Percentiles rank a stretch among this genome's conserved stretches.
phyloP scores from a whole-genome alignment of 805 yeast genomes.

The Starmerella khaoyaiensis region DNA sequence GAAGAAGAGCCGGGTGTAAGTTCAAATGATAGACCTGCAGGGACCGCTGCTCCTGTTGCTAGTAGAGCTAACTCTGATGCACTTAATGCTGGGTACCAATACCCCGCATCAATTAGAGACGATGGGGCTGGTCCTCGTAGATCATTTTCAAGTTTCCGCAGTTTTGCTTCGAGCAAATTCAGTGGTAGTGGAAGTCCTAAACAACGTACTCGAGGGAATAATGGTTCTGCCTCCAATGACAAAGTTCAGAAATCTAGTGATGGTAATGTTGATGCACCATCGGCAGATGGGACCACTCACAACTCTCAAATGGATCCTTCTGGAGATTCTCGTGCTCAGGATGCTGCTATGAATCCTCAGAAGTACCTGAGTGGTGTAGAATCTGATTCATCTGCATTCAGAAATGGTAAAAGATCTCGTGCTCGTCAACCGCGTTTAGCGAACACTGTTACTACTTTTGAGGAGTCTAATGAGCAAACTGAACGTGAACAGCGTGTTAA shows the following conservation, averaged over 20 bases:
- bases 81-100: constrained; percentile 21
- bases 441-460: constrained; percentile 14
- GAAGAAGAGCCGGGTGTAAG: constrained; percentile 23
- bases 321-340: constrained; percentile 5
- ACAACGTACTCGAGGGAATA: too few relatives aligned
- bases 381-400: constrained; percentile 2
- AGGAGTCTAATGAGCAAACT: constrained; percentile 11
- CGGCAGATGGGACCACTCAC: constrained; percentile 5
- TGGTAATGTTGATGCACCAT: not conserved
- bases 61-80: constrained; percentile 22
- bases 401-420: not conserved
- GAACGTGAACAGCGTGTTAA: constrained; percentile 15
- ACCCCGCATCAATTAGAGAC: not conserved
- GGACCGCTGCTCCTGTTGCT: constrained; percentile 25
- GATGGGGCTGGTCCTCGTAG: constrained; percentile 5
- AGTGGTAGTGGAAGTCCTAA: too few relatives aligned
- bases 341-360: constrained; percentile 15
- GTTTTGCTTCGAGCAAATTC: constrained; percentile 6
- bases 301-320: constrained; percentile 1
- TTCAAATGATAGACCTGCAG: constrained; percentile 21
- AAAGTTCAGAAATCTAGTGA: not conserved
- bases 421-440: constrained; percentile 12
- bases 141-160: constrained; percentile 13
- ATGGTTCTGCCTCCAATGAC: not conserved
- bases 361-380: constrained; percentile 4